Conservation (phyloP, 345 rosid genomes). For the Erodium maritimum region DNA sequence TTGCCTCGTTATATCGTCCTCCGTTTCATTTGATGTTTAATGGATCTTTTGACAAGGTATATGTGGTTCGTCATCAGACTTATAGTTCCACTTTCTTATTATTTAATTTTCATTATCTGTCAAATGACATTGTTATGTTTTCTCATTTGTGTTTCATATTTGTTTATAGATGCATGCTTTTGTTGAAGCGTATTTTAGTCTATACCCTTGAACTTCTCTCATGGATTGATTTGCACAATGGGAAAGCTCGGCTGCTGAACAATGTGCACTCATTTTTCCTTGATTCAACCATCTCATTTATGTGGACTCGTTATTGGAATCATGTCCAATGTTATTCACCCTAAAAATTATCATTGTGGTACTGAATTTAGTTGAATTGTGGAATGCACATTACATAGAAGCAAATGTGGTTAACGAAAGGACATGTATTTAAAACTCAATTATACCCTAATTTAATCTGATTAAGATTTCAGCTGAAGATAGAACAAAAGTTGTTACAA, state of each 20-base stretch:
- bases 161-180: neutral
- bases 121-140: neutral
- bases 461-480: neutral
- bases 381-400: neutral
- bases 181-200: neutral
- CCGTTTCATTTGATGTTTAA: constrained; percentile 77
- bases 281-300: neutral
- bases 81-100: no score
- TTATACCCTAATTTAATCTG: neutral
- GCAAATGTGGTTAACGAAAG: neutral
- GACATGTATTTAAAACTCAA: neutral
- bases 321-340: neutral
- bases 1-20: constrained; percentile 90
- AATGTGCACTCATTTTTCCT: neutral
- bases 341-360: neutral
- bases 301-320: neutral
- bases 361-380: neutral
- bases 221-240: neutral
- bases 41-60: constrained; percentile 89
- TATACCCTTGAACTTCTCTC: neutral
- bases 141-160: neutral
- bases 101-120: neutral
- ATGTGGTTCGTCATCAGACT: neutral
- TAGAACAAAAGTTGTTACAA: neutral
- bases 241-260: neutral